These are phyloP conservation scores for Letharia columbiana DNA, from an alignment of 495 filamentous ascomycete genomes.

Conservation along the genomic window DNA sequence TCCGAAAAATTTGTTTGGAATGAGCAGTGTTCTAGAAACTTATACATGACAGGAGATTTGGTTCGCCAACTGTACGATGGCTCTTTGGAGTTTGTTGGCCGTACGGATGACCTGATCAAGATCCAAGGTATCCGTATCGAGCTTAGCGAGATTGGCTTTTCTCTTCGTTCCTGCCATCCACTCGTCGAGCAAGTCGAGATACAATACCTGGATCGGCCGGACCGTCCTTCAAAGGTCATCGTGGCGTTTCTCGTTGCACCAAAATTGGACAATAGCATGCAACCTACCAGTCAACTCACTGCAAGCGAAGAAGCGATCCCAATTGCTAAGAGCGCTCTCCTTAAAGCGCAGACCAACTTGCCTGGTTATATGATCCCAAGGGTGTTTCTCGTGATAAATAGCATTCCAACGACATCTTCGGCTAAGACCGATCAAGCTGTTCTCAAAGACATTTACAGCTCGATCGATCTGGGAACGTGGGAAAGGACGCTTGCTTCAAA, in stretches of 20 bases:
- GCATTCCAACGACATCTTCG: conserved; percentile 31
- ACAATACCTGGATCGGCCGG: conserved; percentile 25
- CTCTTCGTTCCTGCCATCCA: conserved; percentile 30
- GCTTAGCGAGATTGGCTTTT: conserved; percentile 34
- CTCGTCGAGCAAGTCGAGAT: conserved; percentile 31
- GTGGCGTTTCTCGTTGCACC: conserved; percentile 32
- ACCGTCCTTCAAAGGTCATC: conserved; percentile 31
- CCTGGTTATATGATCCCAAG: conserved; percentile 34
- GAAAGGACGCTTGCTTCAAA: conserved; percentile 25
- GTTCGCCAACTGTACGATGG: conserved; percentile 38
- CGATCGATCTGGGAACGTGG: conserved; percentile 30
- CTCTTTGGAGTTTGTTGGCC: conserved; percentile 37
- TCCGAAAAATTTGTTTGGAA: conserved; percentile 35
- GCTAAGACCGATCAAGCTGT: conserved; percentile 32
- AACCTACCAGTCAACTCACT: not conserved
- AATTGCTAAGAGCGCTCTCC: conserved; percentile 25
- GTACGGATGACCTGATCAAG: conserved; percentile 35
- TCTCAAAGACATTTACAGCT: conserved; percentile 28
- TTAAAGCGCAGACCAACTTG: conserved; percentile 24
- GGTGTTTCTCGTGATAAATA: conserved; percentile 28
- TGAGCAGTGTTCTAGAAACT: conserved; percentile 21
- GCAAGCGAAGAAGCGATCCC: conserved; percentile 19
- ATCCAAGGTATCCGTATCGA: conserved; percentile 35
- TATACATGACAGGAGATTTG: conserved; percentile 48
- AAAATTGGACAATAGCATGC: not conserved